Evolutionary conservation across 2,329 filamentous ascomycete genomes (phyloP).

Genomic region (Chlorencoelia australis): DNA sequence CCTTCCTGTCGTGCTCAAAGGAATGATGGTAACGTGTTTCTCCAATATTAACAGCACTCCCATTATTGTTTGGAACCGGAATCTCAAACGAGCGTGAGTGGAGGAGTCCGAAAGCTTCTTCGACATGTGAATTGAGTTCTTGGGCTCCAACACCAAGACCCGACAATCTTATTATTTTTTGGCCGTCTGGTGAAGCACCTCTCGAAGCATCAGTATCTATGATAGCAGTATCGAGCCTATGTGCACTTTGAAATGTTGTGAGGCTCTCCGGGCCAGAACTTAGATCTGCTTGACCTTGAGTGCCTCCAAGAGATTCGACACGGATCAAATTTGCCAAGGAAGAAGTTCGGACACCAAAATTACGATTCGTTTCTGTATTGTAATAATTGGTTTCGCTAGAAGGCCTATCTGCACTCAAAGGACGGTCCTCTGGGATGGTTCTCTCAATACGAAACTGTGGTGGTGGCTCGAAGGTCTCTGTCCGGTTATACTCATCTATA

Average conservation of each 20-base stretch:
- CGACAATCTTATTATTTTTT: constrained; percentile 11
- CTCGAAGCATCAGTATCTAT: neutral
- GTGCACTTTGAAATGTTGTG: too few relatives aligned
- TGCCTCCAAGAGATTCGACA: too few relatives aligned
- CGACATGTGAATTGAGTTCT: constrained; percentile 18
- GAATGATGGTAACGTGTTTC: too few relatives aligned
- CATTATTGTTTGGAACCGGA: constrained; percentile 2
- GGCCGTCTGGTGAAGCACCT: constrained; percentile 2
- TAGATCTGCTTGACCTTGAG: too few relatives aligned
- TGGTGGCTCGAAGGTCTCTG: constrained; percentile 15
- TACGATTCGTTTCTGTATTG: constrained; percentile 3
- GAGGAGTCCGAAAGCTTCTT: constrained; percentile 20
- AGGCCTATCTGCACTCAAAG: constrained; percentile 15
- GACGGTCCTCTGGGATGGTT: constrained; percentile 23
- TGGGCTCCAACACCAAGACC: constrained; percentile 15
- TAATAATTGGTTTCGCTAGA: constrained; percentile 2
- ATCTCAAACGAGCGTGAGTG: constrained; percentile 12
- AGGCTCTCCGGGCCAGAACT: too few relatives aligned
- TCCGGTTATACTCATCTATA: constrained; percentile 14
- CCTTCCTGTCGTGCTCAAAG: too few relatives aligned
- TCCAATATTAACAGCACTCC: too few relatives aligned
- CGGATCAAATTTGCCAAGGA: too few relatives aligned
- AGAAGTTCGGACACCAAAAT: constrained; percentile 9
- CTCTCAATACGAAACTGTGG: constrained; percentile 23
- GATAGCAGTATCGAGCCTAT: too few relatives aligned